These are phyloP conservation scores for Floccularia luteovirens DNA, from an alignment of 768 basidiomycete species.

Conservation along the genomic window DNA sequence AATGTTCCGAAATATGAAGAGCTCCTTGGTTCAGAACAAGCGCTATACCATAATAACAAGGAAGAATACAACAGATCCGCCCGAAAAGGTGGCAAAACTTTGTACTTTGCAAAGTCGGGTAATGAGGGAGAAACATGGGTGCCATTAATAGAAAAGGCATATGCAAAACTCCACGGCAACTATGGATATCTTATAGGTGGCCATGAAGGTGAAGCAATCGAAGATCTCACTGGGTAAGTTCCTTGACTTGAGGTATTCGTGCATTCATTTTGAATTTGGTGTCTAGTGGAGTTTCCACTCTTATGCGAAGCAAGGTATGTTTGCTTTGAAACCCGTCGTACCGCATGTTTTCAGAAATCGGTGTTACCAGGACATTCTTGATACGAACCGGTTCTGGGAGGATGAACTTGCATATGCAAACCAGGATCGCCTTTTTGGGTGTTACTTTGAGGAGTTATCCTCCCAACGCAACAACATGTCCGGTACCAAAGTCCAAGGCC, in stretches of 20 bases:
- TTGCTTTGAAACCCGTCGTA: neutral
- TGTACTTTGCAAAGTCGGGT: conserved; percentile 44
- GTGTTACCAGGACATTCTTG: conserved; percentile 34
- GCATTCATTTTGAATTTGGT: neutral
- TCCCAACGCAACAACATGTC: conserved; percentile 20
- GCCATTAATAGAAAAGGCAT: conserved; percentile 53
- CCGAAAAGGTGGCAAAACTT: conserved; percentile 36
- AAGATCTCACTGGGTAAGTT: conserved; percentile 48
- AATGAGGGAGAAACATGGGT: conserved; percentile 44
- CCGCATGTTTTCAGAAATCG: neutral
- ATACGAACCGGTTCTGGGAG: conserved; percentile 43
- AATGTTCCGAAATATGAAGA: conserved; percentile 44
- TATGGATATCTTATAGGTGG: conserved; percentile 28
- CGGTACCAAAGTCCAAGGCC: conserved; percentile 23
- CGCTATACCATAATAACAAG: conserved; percentile 45
- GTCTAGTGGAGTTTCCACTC: conserved; percentile 34
- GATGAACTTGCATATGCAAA: conserved; percentile 44
- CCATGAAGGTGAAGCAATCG: conserved; percentile 37
- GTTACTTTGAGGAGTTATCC: conserved; percentile 32
- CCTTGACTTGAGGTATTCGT: neutral
- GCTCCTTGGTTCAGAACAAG: conserved; percentile 28
- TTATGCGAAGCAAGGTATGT: conserved; percentile 35
- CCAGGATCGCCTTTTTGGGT: conserved; percentile 45
- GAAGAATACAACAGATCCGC: conserved; percentile 35
- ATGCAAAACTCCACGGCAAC: conserved; percentile 46